Base-by-base conservation (phyloP, 257 asterid species). In the Solanum medicagineum region DNA sequence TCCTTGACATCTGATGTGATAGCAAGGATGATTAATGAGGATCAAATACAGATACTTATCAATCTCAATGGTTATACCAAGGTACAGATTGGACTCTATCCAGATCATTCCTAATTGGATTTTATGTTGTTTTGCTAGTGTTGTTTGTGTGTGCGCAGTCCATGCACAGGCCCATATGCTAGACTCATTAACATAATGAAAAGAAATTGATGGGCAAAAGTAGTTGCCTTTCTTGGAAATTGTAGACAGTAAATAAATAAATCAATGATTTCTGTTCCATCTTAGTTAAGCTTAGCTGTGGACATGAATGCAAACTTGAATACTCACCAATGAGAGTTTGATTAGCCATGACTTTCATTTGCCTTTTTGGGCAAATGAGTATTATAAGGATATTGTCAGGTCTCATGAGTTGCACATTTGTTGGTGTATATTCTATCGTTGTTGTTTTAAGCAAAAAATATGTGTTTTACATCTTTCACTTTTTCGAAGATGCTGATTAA, bases 41-140 rank as follows among this genome's bases (percentile, higher is more conserved):
- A 94, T 87, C 96, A 97, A 89, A 94, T 97, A 89, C 99, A 97
- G 83, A 91, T 97, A 89, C 99, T 97, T 85, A 85, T 97, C 87
- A 97, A 97, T 91, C 99, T 97, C 81, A 97, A 97, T 88, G 99
- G 99, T 74, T 97, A 97, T 89, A 97, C 99, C 3, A 97, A 97
- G 98, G 99, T 95, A 86, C 65, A 79, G 9, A 53, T 79, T 77
- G 29, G 47, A 26, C 65, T 79, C 19, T 1, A 79, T 77, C 80
- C 54, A 19, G 59, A 49, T 74, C 60, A n/a, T 54, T 82, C 66
- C 73, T 65, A 49, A 53, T 85, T n/a, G 15, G 81, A 32, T 69
- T 63, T 85, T 85, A 59, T 8, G 36, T 51, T 54, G 51, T 47
- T 85, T 45, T n/a, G 44, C 42, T 77, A n/a, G 87, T 77, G 62